Conservation (phyloP, 768 basidiomycete genomes). For the Leccinum imitatum region DNA sequence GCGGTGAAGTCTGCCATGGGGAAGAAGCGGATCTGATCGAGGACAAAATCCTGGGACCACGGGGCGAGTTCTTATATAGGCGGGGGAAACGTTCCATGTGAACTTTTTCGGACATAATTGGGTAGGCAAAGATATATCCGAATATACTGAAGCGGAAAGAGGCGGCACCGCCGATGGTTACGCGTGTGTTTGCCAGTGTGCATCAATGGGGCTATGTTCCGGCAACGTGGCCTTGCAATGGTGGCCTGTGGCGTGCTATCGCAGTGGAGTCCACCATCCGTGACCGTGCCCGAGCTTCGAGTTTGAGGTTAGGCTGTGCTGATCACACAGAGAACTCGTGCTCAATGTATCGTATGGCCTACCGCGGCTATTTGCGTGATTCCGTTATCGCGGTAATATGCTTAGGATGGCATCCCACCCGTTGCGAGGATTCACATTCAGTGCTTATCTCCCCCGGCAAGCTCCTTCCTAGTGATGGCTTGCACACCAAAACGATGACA, state of each 20-base stretch:
- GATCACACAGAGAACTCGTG: neutral
- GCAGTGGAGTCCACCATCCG: neutral
- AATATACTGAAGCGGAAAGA: neutral
- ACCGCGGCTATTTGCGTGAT: neutral
- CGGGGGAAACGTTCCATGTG: neutral
- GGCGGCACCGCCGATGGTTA: neutral
- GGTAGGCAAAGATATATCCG: neutral
- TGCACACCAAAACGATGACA: no score
- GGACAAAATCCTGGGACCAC: neutral
- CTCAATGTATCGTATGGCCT: neutral
- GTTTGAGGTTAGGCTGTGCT: neutral
- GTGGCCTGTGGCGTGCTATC: neutral
- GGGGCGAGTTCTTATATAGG: constrained; percentile 16
- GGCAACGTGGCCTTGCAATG: neutral
- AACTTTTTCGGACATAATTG: constrained; percentile 15
- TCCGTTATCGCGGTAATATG: neutral
- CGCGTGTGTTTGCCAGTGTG: neutral
- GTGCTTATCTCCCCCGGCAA: neutral
- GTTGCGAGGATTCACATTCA: no score
- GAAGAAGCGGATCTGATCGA: neutral
- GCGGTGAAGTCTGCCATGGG: constrained; percentile 16
- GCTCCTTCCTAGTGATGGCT: no score
- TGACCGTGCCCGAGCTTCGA: neutral
- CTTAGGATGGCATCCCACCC: no score
- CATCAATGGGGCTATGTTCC: neutral